These are phyloP conservation scores for Trichoderma hamatum DNA, from an alignment of 2,329 filamentous ascomycete genomes.

Conservation along the genomic window DNA sequence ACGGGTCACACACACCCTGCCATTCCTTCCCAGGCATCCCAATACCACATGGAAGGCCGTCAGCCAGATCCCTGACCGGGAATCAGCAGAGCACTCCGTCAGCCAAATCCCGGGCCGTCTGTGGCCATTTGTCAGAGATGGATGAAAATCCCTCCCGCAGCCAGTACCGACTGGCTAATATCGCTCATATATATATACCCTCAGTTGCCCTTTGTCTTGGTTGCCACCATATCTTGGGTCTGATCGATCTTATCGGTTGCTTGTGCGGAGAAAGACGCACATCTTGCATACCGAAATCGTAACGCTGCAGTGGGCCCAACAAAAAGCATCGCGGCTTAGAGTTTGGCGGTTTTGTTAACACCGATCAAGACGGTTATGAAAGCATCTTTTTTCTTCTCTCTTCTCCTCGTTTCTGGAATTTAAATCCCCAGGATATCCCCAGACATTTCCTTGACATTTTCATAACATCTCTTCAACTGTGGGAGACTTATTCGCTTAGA, in stretches of 20 bases:
- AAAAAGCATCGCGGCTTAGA: conserved; percentile 9
- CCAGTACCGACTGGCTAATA: too few species aligned
- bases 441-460: background rate
- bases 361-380: background rate
- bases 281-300: background rate
- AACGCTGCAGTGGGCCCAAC: conserved; percentile 15
- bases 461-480: background rate
- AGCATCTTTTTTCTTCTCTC: background rate
- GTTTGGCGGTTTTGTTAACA: background rate
- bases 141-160: background rate
- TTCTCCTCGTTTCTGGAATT: background rate
- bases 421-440: conserved; percentile 12
- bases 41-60: background rate
- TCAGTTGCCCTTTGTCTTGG: background rate
- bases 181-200: background rate
- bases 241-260: background rate
- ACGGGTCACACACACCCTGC: background rate
- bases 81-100: background rate
- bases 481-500: background rate
- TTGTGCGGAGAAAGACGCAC: background rate
- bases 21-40: background rate
- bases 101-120: background rate
- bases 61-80: conserved; percentile 13
- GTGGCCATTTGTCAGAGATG: background rate
- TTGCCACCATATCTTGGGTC: background rate